Evolutionary conservation across 2,329 filamentous ascomycete species (phyloP), one percentile per base, ranked within the genome.

Genomic region (Curvularia hawaiiensis): DNA sequence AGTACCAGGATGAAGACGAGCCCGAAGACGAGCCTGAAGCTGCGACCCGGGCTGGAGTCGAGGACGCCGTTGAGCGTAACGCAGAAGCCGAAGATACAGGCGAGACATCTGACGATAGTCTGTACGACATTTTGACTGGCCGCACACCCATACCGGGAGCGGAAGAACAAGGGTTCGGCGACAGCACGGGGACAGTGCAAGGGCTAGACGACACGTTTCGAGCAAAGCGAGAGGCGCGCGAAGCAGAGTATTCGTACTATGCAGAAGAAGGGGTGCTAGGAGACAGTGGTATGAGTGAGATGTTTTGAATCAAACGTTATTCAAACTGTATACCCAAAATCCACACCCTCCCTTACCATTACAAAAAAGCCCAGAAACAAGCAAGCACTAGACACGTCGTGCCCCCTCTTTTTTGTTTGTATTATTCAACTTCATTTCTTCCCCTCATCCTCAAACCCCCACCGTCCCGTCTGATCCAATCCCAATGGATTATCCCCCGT

Each of bases 41-140:
- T 22, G 28, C 8, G 11, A 16, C 1, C 9, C 30, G 24, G 7
- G 28, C 4, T 16, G 30, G 14, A 12, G 10, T 1, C 30, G 28
- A 24, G n/a, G 38, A 24, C 22, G 2, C 22, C 22, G 4, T 18
- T 0, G 43, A 46, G 11, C 4, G 2, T 4, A 11, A 75, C 8
- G 49, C 24, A 9, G 5, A 35, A 16, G 12, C 12, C 33, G 31
- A 66, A 4, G 69, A 76, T 11, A 59, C 51, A 22, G 75, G 70
- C 30, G 75, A 78, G 6, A 73, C 72, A 5, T 78, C 75, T 51
- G 79, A 82, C 28, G 80, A 83, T 60, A 81, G 78, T 41, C 61
- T 83, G 24, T 79, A 79, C 49, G 79, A 82, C 24, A 78, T 82
- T 6, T 65, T 83, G 12, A 80, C 79, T 1, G 80, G 80, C 0